phyloP scores from a whole-genome alignment of 495 filamentous ascomycete species.

The Aspergillus campestris region DNA sequence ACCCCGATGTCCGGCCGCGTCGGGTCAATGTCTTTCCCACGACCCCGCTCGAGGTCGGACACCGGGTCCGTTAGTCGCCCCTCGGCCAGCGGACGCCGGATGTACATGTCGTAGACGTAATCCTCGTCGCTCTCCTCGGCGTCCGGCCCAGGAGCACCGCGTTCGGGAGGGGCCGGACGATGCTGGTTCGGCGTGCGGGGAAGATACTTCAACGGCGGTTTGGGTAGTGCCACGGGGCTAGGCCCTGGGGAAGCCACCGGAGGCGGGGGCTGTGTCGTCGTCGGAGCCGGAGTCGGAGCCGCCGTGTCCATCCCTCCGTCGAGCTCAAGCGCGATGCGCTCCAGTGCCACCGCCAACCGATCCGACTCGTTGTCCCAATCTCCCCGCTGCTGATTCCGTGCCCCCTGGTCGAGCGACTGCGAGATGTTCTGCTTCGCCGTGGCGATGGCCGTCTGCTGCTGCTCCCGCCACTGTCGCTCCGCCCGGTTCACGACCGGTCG shows the following conservation, averaged over 20 bases:
- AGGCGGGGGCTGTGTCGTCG: not conserved
- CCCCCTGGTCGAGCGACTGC: slow-evolving; percentile 25
- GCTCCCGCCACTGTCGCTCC: slow-evolving; percentile 35
- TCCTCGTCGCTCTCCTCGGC: slow-evolving; percentile 40
- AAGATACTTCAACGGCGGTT: slow-evolving; percentile 31
- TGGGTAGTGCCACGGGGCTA: slow-evolving; percentile 8
- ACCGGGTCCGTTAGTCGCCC: slow-evolving; percentile 25
- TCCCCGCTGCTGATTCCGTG: slow-evolving; percentile 21
- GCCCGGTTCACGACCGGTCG: slow-evolving; percentile 39
- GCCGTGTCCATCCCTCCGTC: slow-evolving; percentile 16
- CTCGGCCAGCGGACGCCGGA: slow-evolving; percentile 37
- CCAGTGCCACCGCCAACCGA: slow-evolving; percentile 35
- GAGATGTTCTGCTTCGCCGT: slow-evolving; percentile 34
- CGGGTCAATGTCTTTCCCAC: slow-evolving; percentile 22
- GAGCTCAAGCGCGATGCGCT: slow-evolving; percentile 40
- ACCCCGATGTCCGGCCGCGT: slow-evolving; percentile 42
- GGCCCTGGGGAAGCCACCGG: not conserved
- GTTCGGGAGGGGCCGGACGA: slow-evolving; percentile 3
- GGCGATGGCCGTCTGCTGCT: slow-evolving; percentile 28
- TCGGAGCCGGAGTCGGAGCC: slow-evolving; percentile 15
- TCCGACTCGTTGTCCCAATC: slow-evolving; percentile 39
- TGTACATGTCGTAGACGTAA: slow-evolving; percentile 58
- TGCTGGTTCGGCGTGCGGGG: slow-evolving; percentile 27
- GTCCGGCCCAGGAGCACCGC: slow-evolving; percentile 1
- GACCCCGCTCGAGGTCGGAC: slow-evolving; percentile 20